Evolutionary conservation across 2,329 filamentous ascomycete species (phyloP).

Genomic region (Torrubiella hemipterigena): DNA sequence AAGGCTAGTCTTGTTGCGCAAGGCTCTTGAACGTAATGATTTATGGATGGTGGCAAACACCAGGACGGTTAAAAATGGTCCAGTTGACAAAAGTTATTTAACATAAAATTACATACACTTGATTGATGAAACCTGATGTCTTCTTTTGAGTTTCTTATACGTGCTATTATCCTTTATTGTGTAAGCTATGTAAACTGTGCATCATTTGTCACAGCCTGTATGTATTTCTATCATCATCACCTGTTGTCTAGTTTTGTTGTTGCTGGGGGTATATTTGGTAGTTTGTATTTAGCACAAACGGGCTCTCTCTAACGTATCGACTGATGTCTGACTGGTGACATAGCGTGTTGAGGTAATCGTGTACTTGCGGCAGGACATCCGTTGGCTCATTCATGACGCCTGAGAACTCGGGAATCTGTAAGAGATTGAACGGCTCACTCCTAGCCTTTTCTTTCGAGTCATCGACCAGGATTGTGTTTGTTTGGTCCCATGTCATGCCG

Average conservation of each 20-base stretch:
- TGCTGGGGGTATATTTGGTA: no score
- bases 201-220: no score
- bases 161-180: no score
- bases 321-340: slow-evolving; percentile 48
- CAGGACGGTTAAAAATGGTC: no score
- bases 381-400: slow-evolving; percentile 27
- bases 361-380: slow-evolving; percentile 42
- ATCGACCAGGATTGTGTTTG: slow-evolving; percentile 82
- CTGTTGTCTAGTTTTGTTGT: no score
- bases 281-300: no score
- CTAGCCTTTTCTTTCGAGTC: slow-evolving; percentile 72
- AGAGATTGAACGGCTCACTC: slow-evolving; percentile 71
- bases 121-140: neutral
- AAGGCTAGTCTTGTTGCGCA: slow-evolving; percentile 1
- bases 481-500: slow-evolving; percentile 56
- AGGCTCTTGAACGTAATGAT: slow-evolving; percentile 1
- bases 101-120: neutral
- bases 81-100: no score
- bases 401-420: slow-evolving; percentile 69
- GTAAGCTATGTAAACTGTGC: no score
- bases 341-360: slow-evolving; percentile 48
- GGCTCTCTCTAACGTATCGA: slow-evolving; percentile 39
- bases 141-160: no score
- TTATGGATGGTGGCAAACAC: slow-evolving; percentile 1
- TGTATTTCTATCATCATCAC: no score